Conservation (phyloP, 2,329 filamentous ascomycete genomes). For the Fusarium euwallaceae region DNA sequence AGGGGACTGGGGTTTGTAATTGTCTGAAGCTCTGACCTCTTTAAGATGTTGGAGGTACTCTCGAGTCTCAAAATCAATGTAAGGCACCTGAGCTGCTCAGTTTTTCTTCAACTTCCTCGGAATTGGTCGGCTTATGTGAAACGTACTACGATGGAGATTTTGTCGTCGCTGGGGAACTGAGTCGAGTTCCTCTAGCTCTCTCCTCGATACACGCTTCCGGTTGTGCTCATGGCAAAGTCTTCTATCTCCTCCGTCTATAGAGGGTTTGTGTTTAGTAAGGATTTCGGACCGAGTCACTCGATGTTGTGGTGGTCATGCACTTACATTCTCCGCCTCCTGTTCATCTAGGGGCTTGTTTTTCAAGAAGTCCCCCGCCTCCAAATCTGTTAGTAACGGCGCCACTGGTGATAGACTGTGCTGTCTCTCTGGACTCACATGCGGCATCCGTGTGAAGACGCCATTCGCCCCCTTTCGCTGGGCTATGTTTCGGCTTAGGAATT, state of each 20-base stretch:
- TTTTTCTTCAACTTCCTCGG: neutral
- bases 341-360: neutral
- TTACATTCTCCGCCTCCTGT: neutral
- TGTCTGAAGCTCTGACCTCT: neutral
- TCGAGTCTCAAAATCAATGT: slow-evolving; percentile 12
- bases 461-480: neutral
- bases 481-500: neutral
- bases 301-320: neutral
- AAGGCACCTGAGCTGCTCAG: neutral
- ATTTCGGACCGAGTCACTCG: neutral
- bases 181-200: neutral
- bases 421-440: neutral
- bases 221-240: neutral
- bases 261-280: neutral
- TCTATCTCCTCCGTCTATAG: neutral
- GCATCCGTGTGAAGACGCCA: neutral
- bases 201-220: neutral
- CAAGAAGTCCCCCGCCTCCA: neutral
- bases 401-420: neutral
- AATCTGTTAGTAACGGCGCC: neutral
- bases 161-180: neutral
- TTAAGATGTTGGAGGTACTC: slow-evolving; percentile 1
- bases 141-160: slow-evolving; percentile 6
- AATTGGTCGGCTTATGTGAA: neutral
- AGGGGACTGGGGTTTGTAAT: neutral